Base-by-base conservation (phyloP, 176 grass and related monocot species). In the Hyparrhenia diplandra region DNA sequence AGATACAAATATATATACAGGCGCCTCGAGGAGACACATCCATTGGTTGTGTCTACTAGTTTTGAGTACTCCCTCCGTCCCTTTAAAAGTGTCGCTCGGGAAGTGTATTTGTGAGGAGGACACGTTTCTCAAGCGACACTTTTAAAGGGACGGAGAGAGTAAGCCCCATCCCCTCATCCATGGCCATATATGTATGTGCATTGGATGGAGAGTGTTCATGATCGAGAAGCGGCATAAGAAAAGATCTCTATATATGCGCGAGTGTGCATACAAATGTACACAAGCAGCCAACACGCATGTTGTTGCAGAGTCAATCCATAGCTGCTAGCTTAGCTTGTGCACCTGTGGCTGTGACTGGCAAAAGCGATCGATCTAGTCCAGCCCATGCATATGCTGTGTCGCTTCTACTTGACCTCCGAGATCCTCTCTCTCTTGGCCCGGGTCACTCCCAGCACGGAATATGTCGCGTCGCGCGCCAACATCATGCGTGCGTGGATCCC, bases 351-450 rank as follows among this genome's bases (percentile, higher is more conserved):
- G 36, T 6, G 34, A 32, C 13, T 37, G 46, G 43, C 29, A 77
- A 68, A 57, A 69, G 76, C 60, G 42, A 13, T 59, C 31, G n/a
- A n/a, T n/a, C n/a, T 39, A 57, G 65, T 20, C 64, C 64, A 67
- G 21, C 34, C 64, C 64, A 67, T 36, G 64, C 46, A 37, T 34
- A 0, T 1, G 2, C 62, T 2, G 47, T 25, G 66, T 60, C 30
- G 40, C 76, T 42, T 70, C 35, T 55, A 21, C 79, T 70, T 78
- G 49, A 59, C 79, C 78, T 29, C 74, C 40, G 69, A 30, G 69
- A 72, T 72, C 42, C 24, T 29, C 67, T 27, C 20, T 21, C 18
- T 11, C 0, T 9, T 58, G 54, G n/a, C 9, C 10, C 17, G 9
- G 35, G 20, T 13, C 35, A 24, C 58, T 10, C 75, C 59, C 39